phyloP scores from a whole-genome alignment of 2,329 filamentous ascomycete genomes.

The Piedraia hortae region DNA sequence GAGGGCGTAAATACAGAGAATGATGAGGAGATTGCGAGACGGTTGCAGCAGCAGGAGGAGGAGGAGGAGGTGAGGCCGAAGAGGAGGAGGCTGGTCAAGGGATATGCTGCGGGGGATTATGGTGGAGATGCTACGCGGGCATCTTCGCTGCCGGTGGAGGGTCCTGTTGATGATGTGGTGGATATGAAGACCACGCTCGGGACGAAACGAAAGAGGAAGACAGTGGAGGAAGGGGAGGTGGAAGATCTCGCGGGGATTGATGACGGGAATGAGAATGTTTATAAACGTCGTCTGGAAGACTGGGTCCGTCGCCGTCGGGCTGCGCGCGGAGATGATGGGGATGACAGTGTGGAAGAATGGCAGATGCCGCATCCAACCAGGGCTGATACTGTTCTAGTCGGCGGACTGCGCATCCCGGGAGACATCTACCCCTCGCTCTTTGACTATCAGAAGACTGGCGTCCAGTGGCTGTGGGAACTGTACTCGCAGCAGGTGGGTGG shows the following conservation, averaged over 20 bases:
- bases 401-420: conserved; percentile 56
- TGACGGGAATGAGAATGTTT: conserved; percentile 66
- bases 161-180: conserved; percentile 12
- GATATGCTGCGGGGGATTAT: too few species aligned
- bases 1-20: conserved; percentile 7
- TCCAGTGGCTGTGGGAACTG: conserved; percentile 86
- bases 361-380: conserved; percentile 63
- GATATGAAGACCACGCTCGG: conserved; percentile 13
- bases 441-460: conserved; percentile 88
- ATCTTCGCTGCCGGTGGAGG: conserved; percentile 5
- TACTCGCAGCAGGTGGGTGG: conserved; percentile 75
- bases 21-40: conserved; percentile 10
- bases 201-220: conserved; percentile 12
- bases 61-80: conserved; percentile 16
- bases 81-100: conserved; percentile 15
- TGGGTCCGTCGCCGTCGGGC: conserved; percentile 42
- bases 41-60: conserved; percentile 12
- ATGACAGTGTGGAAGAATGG: conserved; percentile 33
- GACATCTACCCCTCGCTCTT: conserved; percentile 84
- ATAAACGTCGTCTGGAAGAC: conserved; percentile 42
- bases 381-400: conserved; percentile 46
- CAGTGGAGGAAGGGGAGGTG: conserved; percentile 9
- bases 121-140: conserved; percentile 7
- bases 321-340: conserved; percentile 23
- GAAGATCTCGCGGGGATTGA: conserved; percentile 42